Evolutionary conservation across 1,284 basidiomycete genomes (phyloP), one percentile per base, ranked within the genome.

Genomic region (Moesziomyces parantarcticus): DNA sequence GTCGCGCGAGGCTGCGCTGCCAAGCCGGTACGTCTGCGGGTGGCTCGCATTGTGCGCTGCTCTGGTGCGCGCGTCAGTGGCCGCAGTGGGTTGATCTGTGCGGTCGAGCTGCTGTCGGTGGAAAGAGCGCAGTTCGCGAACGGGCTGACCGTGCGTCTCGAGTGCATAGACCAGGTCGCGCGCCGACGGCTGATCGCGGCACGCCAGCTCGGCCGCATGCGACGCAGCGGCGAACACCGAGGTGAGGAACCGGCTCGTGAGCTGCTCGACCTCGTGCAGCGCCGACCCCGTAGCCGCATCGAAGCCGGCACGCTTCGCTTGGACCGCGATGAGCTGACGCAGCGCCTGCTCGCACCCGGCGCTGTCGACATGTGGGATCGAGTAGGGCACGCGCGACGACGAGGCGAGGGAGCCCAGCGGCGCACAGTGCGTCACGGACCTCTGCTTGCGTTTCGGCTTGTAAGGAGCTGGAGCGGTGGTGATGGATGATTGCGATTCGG

Each of bases 151-250:
- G 34, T 75, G 64, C 3, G 65, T 71, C 43, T 72, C 77, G 21
- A 77, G 60, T 14, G 77, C 66, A 43, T 76, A 61, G 0, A 77
- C 8, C 14, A 79, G 41, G 44, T 79, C 77, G 36, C 70, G 49
- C 4, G 72, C 58, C 0, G 71, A 77, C 0, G 75, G 68, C 1
- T 53, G 43, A 22, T 58, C 47, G 18, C 77, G 50, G 42, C 58
- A 59, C 0, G 64, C 58, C 9, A 70, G 45, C 26, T 70, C 64
- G 5, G 75, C 60, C 32, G 65, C 63, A 40, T 75, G 69, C 5
- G 45, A 64, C 11, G 70, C 70, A 23, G 70, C 64, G 2, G 60
- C 44, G 29, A 68, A 73, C 7, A 73, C 60, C 10, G 64, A 68
- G 25, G 65, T 64, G 34, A 73, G 44, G 22, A 73, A 73, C 36